These are phyloP conservation scores for Lepiota brunneoincarnata DNA, from an alignment of 768 basidiomycete species.

Conservation along the genomic window DNA sequence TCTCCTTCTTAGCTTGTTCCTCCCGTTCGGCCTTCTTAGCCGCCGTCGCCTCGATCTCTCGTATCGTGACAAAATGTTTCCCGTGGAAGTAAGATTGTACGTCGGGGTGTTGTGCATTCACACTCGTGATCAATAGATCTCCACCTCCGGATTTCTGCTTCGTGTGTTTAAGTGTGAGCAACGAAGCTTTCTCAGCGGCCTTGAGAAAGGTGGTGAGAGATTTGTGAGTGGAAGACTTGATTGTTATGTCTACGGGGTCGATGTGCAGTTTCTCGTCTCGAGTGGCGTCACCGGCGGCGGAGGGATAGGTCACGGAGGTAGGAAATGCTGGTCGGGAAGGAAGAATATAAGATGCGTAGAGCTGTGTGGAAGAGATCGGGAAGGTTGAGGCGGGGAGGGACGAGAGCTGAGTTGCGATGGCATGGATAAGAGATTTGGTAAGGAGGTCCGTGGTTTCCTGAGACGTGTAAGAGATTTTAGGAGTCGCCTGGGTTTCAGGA, in stretches of 20 bases:
- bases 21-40: constrained; percentile 59
- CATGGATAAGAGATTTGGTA: constrained; percentile 62
- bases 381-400: constrained; percentile 52
- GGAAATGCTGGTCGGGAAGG: constrained; percentile 78
- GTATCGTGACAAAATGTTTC: constrained; percentile 50
- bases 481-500: not conserved
- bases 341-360: constrained; percentile 76
- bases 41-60: constrained; percentile 61
- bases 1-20: constrained; percentile 42
- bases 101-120: constrained; percentile 55
- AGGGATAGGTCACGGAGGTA: constrained; percentile 31
- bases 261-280: constrained; percentile 24
- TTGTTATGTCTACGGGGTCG: constrained; percentile 50
- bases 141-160: constrained; percentile 46
- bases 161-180: constrained; percentile 70
- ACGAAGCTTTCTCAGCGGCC: constrained; percentile 64
- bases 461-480: constrained; percentile 24
- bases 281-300: constrained; percentile 15
- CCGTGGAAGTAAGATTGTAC: constrained; percentile 43
- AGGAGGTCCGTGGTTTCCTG: constrained; percentile 59
- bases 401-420: constrained; percentile 49
- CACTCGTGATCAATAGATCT: constrained; percentile 51
- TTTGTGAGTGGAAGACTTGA: constrained; percentile 80
- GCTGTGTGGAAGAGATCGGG: constrained; percentile 72
- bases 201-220: constrained; percentile 82